Evolutionary conservation across 768 basidiomycete species (phyloP).

Genomic region (Peribolospora kevripleyi): DNA sequence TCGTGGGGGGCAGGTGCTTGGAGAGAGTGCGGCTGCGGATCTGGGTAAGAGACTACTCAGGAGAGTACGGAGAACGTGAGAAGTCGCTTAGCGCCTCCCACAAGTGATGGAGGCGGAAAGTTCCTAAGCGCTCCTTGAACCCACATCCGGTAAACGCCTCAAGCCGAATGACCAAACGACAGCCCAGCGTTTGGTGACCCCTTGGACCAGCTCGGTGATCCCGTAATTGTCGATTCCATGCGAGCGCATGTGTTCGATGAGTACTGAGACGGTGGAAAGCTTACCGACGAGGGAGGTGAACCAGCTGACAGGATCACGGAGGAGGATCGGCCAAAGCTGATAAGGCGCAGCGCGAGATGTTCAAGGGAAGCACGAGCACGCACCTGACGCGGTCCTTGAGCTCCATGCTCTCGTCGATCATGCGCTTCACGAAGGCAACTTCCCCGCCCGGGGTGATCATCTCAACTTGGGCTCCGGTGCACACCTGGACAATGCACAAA

Average conservation of each 20-base stretch:
- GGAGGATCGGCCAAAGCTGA: not conserved
- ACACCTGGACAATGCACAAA: slow-evolving; percentile 30
- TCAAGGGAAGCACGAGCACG: slow-evolving; percentile 5
- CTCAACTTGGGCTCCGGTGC: slow-evolving; percentile 64
- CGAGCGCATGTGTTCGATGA: slow-evolving; percentile 34
- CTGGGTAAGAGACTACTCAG: slow-evolving; percentile 10
- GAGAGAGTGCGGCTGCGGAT: slow-evolving; percentile 27
- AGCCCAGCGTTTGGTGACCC: slow-evolving; percentile 76
- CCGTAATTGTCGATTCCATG: slow-evolving; percentile 59
- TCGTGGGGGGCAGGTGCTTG: slow-evolving; percentile 35
- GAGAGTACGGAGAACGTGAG: not conserved
- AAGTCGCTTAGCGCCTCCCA: too few species aligned
- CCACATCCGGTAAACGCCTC: slow-evolving; percentile 48
- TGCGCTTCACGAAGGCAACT: slow-evolving; percentile 42
- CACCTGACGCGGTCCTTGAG: slow-evolving; percentile 36
- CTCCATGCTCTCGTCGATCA: slow-evolving; percentile 47
- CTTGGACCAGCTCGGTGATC: slow-evolving; percentile 58
- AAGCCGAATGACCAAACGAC: slow-evolving; percentile 59
- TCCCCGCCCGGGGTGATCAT: slow-evolving; percentile 83
- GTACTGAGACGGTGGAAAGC: slow-evolving; percentile 38
- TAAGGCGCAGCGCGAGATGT: not conserved
- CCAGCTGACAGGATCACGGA: slow-evolving; percentile 32
- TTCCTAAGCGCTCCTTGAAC: slow-evolving; percentile 15
- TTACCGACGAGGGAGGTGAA: slow-evolving; percentile 85
- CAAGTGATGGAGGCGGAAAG: too few species aligned